These are phyloP conservation scores for Abrus pulchellus DNA, from an alignment of 306 rosid genomes.

Conservation along the genomic window DNA sequence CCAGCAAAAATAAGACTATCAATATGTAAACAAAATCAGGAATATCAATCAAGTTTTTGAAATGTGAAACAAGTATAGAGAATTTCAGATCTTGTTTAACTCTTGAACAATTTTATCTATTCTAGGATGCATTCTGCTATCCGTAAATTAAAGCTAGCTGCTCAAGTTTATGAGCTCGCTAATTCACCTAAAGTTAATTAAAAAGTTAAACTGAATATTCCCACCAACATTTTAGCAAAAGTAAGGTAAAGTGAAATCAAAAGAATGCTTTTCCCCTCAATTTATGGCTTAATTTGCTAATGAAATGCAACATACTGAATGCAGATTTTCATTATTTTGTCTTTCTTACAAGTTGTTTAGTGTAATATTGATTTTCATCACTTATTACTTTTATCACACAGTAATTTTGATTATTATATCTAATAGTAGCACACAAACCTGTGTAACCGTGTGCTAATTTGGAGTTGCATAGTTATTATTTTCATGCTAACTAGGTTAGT, in stretches of 20 bases:
- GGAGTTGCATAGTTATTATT: neutral
- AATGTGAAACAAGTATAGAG: conserved; percentile 15
- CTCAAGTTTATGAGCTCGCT: neutral
- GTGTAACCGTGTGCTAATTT: too few relatives aligned
- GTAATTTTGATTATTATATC: conserved; percentile 9
- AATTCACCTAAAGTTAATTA: neutral
- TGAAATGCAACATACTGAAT: neutral
- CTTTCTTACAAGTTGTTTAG: neutral
- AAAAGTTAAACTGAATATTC: neutral
- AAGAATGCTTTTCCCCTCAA: neutral
- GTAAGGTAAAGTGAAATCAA: neutral
- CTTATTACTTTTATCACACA: neutral
- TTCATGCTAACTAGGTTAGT: conserved; percentile 19
- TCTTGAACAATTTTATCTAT: neutral
- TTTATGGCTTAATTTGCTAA: conserved; percentile 21
- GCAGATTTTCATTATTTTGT: conserved; percentile 4
- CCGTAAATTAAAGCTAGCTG: neutral
- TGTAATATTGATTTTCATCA: neutral
- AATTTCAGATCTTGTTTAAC: conserved; percentile 14
- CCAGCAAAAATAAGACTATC: neutral
- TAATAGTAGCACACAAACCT: neutral
- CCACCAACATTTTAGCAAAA: neutral
- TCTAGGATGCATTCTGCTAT: conserved; percentile 1
- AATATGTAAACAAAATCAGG: conserved; percentile 11
- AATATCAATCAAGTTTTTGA: conserved; percentile 5